Conservation (phyloP, 176 grass and related monocot genomes). For the Thinopyrum elongatum region DNA sequence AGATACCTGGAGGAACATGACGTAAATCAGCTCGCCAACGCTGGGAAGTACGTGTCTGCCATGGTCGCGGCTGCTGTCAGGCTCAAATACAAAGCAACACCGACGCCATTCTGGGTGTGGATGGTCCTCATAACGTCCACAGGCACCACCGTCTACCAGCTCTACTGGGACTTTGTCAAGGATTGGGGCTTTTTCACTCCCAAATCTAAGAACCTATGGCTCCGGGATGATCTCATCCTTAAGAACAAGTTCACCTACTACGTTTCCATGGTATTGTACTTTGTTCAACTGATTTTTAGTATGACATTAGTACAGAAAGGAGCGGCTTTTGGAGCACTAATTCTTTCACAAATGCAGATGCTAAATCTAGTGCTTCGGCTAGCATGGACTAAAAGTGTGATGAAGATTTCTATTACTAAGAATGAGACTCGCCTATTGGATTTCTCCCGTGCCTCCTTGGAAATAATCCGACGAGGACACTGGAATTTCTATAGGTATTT, state of each 20-base stretch:
- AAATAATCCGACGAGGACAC: conserved; percentile 81
- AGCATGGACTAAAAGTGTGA: conserved; percentile 83
- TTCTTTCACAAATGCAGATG: conserved; percentile 35
- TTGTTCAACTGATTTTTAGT: neutral
- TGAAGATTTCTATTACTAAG: conserved; percentile 39
- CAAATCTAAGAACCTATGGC: conserved; percentile 33
- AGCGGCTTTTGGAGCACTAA: neutral
- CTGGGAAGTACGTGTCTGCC: conserved; percentile 81
- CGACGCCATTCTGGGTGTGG: conserved; percentile 52
- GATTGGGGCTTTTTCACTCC: conserved; percentile 76
- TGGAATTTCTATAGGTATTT: conserved; percentile 92
- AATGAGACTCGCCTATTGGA: conserved; percentile 59
- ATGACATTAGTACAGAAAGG: no score
- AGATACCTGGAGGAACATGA: conserved; percentile 91
- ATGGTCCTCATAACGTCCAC: conserved; percentile 60
- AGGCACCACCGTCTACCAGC: conserved; percentile 75
- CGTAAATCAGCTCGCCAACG: conserved; percentile 74
- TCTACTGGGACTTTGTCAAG: conserved; percentile 95
- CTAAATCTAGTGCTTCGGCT: conserved; percentile 80
- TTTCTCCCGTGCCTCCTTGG: conserved; percentile 73
- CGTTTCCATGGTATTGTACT: conserved; percentile 63
- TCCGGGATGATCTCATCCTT: conserved; percentile 59
- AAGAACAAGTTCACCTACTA: conserved; percentile 82
- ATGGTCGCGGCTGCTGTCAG: conserved; percentile 81
- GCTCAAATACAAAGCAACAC: conserved; percentile 64